A percentile compares a stretch with the other conserved stretches of the same genome.
Evolutionary conservation across 768 basidiomycete species (phyloP).

Genomic region (Pisolithus microcarpus): DNA sequence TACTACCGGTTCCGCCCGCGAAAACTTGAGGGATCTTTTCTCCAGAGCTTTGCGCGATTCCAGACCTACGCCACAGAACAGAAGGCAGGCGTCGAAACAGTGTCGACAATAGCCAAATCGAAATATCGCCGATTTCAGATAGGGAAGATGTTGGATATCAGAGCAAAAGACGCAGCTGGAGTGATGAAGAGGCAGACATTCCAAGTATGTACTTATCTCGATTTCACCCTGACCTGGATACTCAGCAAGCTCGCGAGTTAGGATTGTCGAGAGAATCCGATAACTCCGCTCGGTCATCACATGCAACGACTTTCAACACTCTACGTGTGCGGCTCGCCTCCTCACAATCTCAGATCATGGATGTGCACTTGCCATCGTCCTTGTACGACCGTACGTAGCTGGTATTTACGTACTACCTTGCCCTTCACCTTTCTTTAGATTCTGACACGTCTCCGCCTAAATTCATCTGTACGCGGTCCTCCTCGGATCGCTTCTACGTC

Average conservation of each 20-base stretch:
- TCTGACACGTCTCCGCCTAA: slow-evolving; percentile 12
- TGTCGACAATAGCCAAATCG: slow-evolving; percentile 53
- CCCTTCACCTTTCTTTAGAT: slow-evolving; percentile 1
- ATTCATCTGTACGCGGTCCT: slow-evolving; percentile 13
- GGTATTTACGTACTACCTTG: neutral
- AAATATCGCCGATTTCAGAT: slow-evolving; percentile 41
- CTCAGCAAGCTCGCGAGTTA: slow-evolving; percentile 8
- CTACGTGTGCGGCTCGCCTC: slow-evolving; percentile 40
- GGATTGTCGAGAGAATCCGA: slow-evolving; percentile 22
- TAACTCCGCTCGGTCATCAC: slow-evolving; percentile 36
- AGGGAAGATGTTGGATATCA: slow-evolving; percentile 38
- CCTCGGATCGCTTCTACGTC: slow-evolving; percentile 26
- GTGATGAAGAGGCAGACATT: slow-evolving; percentile 61
- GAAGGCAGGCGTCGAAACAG: slow-evolving; percentile 47
- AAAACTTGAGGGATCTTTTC: slow-evolving; percentile 59
- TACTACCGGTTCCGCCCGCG: slow-evolving; percentile 44
- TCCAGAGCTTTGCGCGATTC: slow-evolving; percentile 58
- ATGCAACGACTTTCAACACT: slow-evolving; percentile 40
- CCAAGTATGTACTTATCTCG: slow-evolving; percentile 35
- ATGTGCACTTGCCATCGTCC: slow-evolving; percentile 27
- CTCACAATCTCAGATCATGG: slow-evolving; percentile 32
- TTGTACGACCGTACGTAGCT: slow-evolving; percentile 30
- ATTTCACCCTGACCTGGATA: slow-evolving; percentile 5
- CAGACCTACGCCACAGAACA: slow-evolving; percentile 57
- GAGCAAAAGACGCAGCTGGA: slow-evolving; percentile 51